Conservation (phyloP, 2,329 filamentous ascomycete species). For the Colletotrichum eleusines region DNA sequence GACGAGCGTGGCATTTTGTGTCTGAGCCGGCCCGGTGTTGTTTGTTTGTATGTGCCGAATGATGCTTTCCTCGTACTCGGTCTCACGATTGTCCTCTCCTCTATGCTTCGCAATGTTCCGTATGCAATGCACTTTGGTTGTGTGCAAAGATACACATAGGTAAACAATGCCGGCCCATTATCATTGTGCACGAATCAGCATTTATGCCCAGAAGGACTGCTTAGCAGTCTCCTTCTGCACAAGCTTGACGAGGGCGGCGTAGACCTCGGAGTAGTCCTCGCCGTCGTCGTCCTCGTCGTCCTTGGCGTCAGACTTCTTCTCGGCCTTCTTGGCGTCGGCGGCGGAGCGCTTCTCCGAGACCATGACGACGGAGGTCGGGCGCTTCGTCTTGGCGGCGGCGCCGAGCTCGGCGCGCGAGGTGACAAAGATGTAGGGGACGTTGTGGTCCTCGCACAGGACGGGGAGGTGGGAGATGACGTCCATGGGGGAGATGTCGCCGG, state of each 20-base stretch:
- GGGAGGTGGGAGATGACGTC: slow-evolving; percentile 99
- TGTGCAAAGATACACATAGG: not conserved
- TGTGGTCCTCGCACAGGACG: slow-evolving; percentile 97
- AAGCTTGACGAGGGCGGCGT: slow-evolving; percentile 74
- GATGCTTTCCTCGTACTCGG: slow-evolving; percentile 6
- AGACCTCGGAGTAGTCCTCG: slow-evolving; percentile 73
- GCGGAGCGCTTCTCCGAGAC: slow-evolving; percentile 70
- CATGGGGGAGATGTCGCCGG: slow-evolving; percentile 97
- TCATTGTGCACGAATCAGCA: slow-evolving; percentile 35
- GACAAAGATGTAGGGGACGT: slow-evolving; percentile 96
- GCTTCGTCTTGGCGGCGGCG: slow-evolving; percentile 92
- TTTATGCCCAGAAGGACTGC: slow-evolving; percentile 64
- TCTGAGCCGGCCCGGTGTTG: not conserved
- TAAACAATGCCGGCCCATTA: slow-evolving; percentile 2
- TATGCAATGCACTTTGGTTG: slow-evolving; percentile 7
- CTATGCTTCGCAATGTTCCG: not conserved
- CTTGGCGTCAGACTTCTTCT: slow-evolving; percentile 58
- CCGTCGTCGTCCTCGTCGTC: slow-evolving; percentile 61
- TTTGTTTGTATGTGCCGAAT: not conserved
- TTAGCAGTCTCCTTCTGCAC: slow-evolving; percentile 74
- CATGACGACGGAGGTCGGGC: slow-evolving; percentile 97
- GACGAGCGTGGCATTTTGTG: not conserved
- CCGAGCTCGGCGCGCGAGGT: slow-evolving; percentile 92
- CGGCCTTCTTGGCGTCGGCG: slow-evolving; percentile 60
- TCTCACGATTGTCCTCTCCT: not conserved